These are phyloP conservation scores for Aspergillus udagawae DNA, from an alignment of 2,329 filamentous ascomycete species.

Conservation along the genomic window DNA sequence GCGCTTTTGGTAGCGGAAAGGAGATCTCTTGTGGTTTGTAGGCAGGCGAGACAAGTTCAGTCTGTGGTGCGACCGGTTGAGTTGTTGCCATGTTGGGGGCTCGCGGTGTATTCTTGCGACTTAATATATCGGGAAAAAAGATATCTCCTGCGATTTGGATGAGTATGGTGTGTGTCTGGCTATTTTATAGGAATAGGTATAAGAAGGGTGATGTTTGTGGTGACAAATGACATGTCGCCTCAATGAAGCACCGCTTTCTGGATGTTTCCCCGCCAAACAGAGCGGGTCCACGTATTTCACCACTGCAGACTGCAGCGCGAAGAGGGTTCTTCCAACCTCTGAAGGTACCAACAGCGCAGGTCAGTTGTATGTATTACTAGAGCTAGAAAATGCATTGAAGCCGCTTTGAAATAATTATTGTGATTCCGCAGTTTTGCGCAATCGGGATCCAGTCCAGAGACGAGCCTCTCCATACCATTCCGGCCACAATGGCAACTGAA, in stretches of 20 bases:
- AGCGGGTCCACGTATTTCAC: slow-evolving; percentile 8
- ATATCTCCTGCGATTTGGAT: not conserved
- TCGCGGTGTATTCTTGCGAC: not conserved
- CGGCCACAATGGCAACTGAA: slow-evolving; percentile 7
- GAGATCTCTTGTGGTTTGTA: slow-evolving; percentile 51
- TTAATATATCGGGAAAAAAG: not conserved
- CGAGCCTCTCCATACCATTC: not conserved
- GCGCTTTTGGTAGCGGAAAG: slow-evolving; percentile 54
- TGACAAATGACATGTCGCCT: not conserved
- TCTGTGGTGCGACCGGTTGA: slow-evolving; percentile 10
- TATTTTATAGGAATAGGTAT: not conserved
- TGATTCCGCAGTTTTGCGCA: not conserved
- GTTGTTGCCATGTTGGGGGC: slow-evolving; percentile 12
- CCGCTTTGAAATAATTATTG: not conserved
- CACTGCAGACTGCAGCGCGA: not conserved
- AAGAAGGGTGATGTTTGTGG: not conserved
- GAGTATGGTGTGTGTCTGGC: not conserved
- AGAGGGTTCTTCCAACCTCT: not conserved
- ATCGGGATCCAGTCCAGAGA: not conserved
- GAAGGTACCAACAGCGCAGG: not conserved
- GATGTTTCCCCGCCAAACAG: slow-evolving; percentile 12
- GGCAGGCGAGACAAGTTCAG: slow-evolving; percentile 20
- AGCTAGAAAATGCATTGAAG: not conserved
- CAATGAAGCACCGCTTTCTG: not conserved
- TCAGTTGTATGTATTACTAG: not conserved